Evolutionary conservation across 139 green algal species (phyloP).

Genomic region (Trebouxia sp.): DNA sequence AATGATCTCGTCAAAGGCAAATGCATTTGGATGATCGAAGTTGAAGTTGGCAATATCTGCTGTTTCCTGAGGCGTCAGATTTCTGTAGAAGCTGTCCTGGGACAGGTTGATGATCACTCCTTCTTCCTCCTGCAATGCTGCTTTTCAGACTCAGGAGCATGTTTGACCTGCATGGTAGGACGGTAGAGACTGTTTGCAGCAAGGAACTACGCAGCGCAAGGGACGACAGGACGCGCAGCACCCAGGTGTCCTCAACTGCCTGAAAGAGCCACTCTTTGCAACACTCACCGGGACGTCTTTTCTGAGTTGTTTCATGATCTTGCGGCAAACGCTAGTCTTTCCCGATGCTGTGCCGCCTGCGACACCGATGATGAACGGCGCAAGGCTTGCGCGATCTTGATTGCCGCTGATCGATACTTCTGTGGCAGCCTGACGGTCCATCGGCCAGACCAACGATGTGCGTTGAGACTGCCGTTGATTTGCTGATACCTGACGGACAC

Average conservation of each 20-base stretch:
- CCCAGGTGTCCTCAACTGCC: too few relatives aligned
- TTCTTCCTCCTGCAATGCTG: neutral
- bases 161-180: neutral
- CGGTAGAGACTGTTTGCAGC: neutral
- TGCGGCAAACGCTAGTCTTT: slow-evolving; percentile 52
- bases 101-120: slow-evolving; percentile 58
- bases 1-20: slow-evolving; percentile 51
- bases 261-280: too few relatives aligned
- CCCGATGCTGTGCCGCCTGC: slow-evolving; percentile 50
- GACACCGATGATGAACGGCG: slow-evolving; percentile 29
- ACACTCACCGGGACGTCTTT: slow-evolving; percentile 26
- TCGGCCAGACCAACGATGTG: too few relatives aligned
- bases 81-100: slow-evolving; percentile 73
- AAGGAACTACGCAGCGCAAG: too few relatives aligned
- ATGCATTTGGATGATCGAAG: slow-evolving; percentile 67
- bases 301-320: slow-evolving; percentile 51
- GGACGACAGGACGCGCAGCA: too few relatives aligned
- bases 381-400: neutral
- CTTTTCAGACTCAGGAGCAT: neutral
- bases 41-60: slow-evolving; percentile 65
- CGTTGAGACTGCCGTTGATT: too few relatives aligned
- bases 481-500: too few relatives aligned
- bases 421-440: neutral
- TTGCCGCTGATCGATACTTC: neutral
- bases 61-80: slow-evolving; percentile 61